Percentiles rank a stretch among this genome's conserved stretches.
Evolutionary conservation across 1,284 basidiomycete genomes (phyloP).

Genomic region (Leucoagaricus sp.): DNA sequence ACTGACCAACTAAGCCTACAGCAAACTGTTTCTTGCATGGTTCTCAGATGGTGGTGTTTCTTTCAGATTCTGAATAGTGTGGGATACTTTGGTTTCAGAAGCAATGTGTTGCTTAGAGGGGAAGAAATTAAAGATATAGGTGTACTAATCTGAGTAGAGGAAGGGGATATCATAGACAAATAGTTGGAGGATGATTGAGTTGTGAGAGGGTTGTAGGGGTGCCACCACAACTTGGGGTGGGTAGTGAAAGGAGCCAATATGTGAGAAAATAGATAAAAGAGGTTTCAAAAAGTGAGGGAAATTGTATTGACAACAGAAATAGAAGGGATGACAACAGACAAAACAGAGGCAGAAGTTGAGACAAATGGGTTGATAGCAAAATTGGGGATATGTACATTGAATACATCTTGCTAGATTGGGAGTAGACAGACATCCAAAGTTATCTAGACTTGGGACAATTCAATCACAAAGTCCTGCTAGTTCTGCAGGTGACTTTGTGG

Average conservation of each 20-base stretch:
- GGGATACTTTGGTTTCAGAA: too few species aligned
- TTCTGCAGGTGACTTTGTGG: slow-evolving; percentile 30
- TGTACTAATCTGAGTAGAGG: slow-evolving; percentile 55
- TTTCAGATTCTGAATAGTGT: too few species aligned
- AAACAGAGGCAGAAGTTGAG: slow-evolving; percentile 20
- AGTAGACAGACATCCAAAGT: slow-evolving; percentile 42
- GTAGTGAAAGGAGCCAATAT: slow-evolving; percentile 66
- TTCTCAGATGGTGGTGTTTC: slow-evolving; percentile 52
- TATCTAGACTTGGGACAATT: slow-evolving; percentile 44
- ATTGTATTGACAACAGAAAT: slow-evolving; percentile 35
- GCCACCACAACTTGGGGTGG: slow-evolving; percentile 69
- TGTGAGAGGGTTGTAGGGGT: slow-evolving; percentile 58
- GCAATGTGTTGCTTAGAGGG: too few species aligned
- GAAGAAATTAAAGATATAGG: slow-evolving; percentile 58
- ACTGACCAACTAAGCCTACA: slow-evolving; percentile 67
- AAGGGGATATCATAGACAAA: slow-evolving; percentile 45
- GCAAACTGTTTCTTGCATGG: slow-evolving; percentile 64
- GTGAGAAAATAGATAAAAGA: slow-evolving; percentile 55
- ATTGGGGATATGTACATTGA: too few species aligned
- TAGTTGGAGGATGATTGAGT: too few species aligned
- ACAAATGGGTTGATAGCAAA: slow-evolving; percentile 24
- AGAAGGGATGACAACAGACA: slow-evolving; percentile 19
- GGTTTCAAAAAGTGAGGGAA: slow-evolving; percentile 32
- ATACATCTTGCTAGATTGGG: too few species aligned
- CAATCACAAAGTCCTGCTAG: slow-evolving; percentile 39